Conservation (phyloP, 1,139 yeast species). For the Taphrina sp. region DNA sequence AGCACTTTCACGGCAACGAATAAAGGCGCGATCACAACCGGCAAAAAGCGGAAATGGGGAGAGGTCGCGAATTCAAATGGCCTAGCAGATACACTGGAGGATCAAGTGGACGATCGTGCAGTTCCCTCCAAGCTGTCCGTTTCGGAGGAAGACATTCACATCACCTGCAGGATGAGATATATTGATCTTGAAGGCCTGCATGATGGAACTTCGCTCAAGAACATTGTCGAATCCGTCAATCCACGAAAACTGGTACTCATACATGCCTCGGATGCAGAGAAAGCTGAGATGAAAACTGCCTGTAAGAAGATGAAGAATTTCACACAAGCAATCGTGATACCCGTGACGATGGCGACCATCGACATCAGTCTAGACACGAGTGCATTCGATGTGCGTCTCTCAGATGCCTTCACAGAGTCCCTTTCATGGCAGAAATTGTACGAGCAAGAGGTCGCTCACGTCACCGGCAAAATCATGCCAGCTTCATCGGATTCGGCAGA, state of each 20-base stretch:
- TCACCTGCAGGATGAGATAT: constrained; percentile 67
- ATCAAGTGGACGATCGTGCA: constrained; percentile 6
- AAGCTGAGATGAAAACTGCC: constrained; percentile 34
- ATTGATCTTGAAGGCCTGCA: constrained; percentile 84
- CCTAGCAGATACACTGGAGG: constrained; percentile 22
- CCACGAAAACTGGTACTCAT: constrained; percentile 69
- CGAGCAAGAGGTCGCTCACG: constrained; percentile 78
- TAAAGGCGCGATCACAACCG: constrained; percentile 30
- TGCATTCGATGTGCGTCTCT: constrained; percentile 70
- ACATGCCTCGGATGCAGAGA: constrained; percentile 34
- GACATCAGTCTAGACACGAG: constrained; percentile 41
- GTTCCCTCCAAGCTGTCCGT: constrained; percentile 37
- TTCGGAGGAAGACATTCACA: constrained; percentile 34
- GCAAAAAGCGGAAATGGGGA: constrained; percentile 34
- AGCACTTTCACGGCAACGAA: constrained; percentile 20
- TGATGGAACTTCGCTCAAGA: constrained; percentile 75
- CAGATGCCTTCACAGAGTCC: constrained; percentile 60
- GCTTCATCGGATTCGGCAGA: constrained; percentile 34
- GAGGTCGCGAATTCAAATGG: constrained; percentile 32
- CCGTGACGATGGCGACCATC: constrained; percentile 36
- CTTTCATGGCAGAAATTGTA: constrained; percentile 85
- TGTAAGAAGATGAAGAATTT: constrained; percentile 36
- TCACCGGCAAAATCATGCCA: constrained; percentile 53
- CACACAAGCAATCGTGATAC: constrained; percentile 36
- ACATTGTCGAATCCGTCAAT: constrained; percentile 74